Base-by-base conservation (phyloP, 1,284 basidiomycete species). In the Pisolithus thermaeus region DNA sequence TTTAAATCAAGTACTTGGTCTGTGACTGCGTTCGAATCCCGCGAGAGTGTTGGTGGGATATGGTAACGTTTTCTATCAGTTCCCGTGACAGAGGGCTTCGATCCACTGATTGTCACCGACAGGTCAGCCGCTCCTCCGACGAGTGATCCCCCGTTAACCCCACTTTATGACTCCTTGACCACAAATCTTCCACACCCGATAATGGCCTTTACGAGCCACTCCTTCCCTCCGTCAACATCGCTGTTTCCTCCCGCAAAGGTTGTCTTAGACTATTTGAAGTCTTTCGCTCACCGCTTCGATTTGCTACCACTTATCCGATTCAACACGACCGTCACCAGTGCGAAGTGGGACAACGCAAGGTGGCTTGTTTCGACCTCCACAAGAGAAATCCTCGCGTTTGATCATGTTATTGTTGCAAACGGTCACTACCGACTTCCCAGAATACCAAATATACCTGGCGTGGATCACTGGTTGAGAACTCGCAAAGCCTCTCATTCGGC, bases 181-280 rank as follows among this genome's bases (percentile, higher is more conserved):
- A 84, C 88, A 1, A 91, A 90, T 59, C 64, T 90, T 3, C 85
- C 88, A 0, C 85, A 90, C 58, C 84, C 84, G 0, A 55, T 83
- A 43, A 90, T 91, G 88, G 77, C 76, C 9, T 90, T 73, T 56
- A 71, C 75, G 1, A 76, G 76, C 49, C 81, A 79, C 59, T 63
- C 73, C 1, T 90, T 88, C 58, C 84, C 84, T 0, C 82, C 85
- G 0, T 79, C 76, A 3, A 90, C 87, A 0, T 75, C 81, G 1
- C 69, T 90, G 20, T 90, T 78, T 63, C 87, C 87, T 0, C 59
- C 58, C 3, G 84, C 85, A 2, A 55, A 70, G 0, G 68, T 70
- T 2, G 83, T 90, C 2, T 74, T 78, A 42, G 58, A 72, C 16
- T 91, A 91, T 62, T 70, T 90, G 16, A 69, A 79, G 44, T 68